A percentile compares a stretch with the other conserved stretches of the same genome.
These are phyloP conservation scores for Crepidotus variabilis DNA, from an alignment of 768 basidiomycete genomes.

Conservation along the genomic window DNA sequence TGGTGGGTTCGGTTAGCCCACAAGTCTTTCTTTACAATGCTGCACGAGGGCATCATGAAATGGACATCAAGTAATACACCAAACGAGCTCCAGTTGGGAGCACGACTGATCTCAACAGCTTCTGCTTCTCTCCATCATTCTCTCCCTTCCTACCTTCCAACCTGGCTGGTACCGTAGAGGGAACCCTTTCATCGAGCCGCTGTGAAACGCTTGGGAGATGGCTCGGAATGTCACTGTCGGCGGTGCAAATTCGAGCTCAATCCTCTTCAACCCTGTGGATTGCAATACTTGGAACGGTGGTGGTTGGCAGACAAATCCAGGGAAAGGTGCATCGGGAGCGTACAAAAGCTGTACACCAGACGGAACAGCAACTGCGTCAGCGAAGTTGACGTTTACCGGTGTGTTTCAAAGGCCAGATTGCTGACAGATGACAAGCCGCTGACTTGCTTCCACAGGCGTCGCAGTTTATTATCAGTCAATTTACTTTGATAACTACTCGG, in stretches of 20 bases:
- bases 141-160: no score
- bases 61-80: not conserved
- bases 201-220: not conserved
- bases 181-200: not conserved
- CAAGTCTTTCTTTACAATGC: not conserved
- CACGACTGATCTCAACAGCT: not conserved
- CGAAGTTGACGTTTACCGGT: not conserved
- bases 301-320: conserved; percentile 12
- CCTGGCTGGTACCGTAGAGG: not conserved
- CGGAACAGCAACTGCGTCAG: conserved; percentile 1
- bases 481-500: conserved; percentile 8
- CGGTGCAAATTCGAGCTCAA: conserved; percentile 12
- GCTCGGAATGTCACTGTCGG: conserved; percentile 17
- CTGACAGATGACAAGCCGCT: not conserved
- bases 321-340: conserved; percentile 3
- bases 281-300: conserved; percentile 12
- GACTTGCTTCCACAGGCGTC: conserved; percentile 9
- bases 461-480: conserved; percentile 19
- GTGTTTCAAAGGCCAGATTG: no score
- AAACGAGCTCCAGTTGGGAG: not conserved
- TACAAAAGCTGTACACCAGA: conserved; percentile 10
- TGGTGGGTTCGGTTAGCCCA: not conserved
- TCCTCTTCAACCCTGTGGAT: conserved; percentile 12
- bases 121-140: no score
- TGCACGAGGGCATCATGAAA: not conserved